These are phyloP conservation scores for Tolypocladium endophyticum DNA, from an alignment of 2,329 filamentous ascomycete species.

Conservation along the genomic window DNA sequence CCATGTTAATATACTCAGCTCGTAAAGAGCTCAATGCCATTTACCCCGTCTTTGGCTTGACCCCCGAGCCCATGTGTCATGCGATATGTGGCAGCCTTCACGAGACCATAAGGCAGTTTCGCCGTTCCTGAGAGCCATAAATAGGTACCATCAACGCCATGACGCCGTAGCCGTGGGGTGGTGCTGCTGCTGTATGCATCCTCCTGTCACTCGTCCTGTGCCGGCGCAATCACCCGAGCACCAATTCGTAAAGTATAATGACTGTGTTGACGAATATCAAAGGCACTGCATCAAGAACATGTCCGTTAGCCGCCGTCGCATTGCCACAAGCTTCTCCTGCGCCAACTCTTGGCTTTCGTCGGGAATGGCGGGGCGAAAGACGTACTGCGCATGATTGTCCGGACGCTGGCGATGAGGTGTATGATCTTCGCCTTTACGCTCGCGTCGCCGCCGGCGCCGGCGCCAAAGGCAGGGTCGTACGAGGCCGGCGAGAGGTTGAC, in stretches of 20 bases:
- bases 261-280: conserved; percentile 74
- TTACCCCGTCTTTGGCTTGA: not conserved
- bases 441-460: conserved; percentile 53
- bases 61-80: not conserved
- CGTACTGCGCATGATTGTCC: conserved; percentile 84
- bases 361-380: not conserved
- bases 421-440: conserved; percentile 81
- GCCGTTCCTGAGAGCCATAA: not conserved
- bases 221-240: conserved; percentile 48
- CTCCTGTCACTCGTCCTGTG: not conserved
- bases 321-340: not conserved
- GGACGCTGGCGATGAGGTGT: conserved; percentile 80
- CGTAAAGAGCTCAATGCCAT: not conserved
- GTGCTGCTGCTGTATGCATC: not conserved
- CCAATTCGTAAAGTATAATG: conserved; percentile 73
- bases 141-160: not conserved
- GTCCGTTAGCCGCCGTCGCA: not conserved
- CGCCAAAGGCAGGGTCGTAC: conserved; percentile 69
- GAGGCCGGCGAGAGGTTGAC: conserved; percentile 67
- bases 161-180: not conserved
- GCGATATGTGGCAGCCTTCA: not conserved
- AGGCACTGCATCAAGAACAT: conserved; percentile 47
- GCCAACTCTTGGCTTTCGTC: not conserved
- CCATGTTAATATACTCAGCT: not conserved
- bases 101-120: not conserved